phyloP scores from a whole-genome alignment of 2,329 filamentous ascomycete species.

The Paracoccidioides lutzii region DNA sequence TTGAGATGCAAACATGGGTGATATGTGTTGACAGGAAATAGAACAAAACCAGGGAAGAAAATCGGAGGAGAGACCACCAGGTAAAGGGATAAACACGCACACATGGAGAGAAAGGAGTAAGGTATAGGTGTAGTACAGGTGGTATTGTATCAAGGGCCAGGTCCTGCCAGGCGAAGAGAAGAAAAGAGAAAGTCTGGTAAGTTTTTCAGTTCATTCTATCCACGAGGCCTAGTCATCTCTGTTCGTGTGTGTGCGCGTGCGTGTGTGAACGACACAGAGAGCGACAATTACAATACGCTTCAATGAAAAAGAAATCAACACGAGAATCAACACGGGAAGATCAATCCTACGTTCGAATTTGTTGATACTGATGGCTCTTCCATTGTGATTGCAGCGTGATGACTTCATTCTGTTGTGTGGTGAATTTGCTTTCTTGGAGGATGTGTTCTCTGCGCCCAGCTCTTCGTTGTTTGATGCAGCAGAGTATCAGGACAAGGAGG shows the following conservation, averaged over 20 bases:
- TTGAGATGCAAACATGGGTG: no score
- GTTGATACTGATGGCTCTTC: conserved; percentile 24
- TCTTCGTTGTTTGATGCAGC: conserved; percentile 39
- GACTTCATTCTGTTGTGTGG: conserved; percentile 26
- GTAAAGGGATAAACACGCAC: no score
- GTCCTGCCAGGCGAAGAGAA: no score
- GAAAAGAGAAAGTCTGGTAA: no score
- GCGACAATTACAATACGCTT: background rate
- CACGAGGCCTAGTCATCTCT: no score
- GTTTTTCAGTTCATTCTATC: no score
- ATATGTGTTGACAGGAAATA: no score
- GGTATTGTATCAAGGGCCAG: no score
- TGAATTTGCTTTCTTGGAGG: conserved; percentile 35
- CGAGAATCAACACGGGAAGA: background rate
- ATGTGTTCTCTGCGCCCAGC: conserved; percentile 38
- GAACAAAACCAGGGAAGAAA: no score
- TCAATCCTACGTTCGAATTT: conserved; percentile 1
- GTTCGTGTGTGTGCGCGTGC: background rate
- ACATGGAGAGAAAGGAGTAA: no score
- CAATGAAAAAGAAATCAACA: conserved; percentile 1
- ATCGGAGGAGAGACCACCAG: no score
- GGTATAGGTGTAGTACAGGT: no score
- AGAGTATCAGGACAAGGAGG: conserved; percentile 30
- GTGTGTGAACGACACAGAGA: background rate
- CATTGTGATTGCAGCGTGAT: conserved; percentile 27